These are phyloP conservation scores for Neonectria punicea DNA, from an alignment of 2,329 filamentous ascomycete species.

Conservation along the genomic window DNA sequence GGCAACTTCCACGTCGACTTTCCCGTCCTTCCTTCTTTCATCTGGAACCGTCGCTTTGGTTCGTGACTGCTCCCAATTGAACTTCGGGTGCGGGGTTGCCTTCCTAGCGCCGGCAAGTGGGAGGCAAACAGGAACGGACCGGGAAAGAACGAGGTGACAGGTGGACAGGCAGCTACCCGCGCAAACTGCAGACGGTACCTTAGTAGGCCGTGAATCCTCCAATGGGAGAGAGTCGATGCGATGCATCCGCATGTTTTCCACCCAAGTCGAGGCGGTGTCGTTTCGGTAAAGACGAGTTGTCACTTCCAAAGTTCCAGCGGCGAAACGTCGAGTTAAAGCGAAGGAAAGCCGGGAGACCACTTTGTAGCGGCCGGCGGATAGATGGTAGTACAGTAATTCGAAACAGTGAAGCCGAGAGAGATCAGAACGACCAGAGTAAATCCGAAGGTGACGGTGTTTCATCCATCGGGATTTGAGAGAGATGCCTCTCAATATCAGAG, in stretches of 20 bases:
- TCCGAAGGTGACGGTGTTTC: neutral
- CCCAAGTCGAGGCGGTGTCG: neutral
- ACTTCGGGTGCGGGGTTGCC: neutral
- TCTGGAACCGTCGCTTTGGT: neutral
- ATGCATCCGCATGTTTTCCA: neutral
- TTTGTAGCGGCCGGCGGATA: neutral
- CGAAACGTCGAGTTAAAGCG: neutral
- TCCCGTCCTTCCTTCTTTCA: neutral
- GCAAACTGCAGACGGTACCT: neutral
- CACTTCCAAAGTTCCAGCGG: neutral
- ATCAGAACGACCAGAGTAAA: neutral
- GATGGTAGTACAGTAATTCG: neutral
- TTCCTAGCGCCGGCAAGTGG: constrained; percentile 20
- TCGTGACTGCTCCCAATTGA: neutral
- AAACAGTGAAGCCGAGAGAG: neutral
- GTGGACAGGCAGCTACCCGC: neutral
- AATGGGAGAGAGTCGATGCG: too few species aligned
- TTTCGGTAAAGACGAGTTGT: too few species aligned
- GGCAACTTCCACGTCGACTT: neutral
- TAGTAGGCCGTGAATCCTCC: too few species aligned
- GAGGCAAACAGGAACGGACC: constrained; percentile 6
- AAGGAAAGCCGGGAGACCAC: too few species aligned
- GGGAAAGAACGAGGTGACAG: neutral
- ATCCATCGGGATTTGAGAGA: neutral
- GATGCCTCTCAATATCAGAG: neutral